These are phyloP conservation scores for Ophiostoma sp. DNA, from an alignment of 2,329 filamentous ascomycete genomes.

Conservation along the genomic window DNA sequence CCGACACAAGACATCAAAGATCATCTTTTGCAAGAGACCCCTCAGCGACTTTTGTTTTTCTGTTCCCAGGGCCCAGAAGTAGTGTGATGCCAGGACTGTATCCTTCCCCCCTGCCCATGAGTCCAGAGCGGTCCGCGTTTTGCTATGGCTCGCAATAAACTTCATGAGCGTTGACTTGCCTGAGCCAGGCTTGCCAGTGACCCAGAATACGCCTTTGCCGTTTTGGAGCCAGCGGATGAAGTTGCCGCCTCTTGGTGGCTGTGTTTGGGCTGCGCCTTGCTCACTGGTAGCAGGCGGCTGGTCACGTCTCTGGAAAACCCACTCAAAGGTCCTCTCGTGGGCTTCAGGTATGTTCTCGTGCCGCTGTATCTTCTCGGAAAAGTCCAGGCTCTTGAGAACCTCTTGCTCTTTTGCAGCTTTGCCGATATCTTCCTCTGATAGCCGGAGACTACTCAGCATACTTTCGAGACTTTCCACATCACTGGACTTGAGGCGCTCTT, in stretches of 20 bases:
- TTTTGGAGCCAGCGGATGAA: slow-evolving; percentile 15
- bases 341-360: slow-evolving; percentile 15
- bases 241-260: neutral
- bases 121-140: neutral
- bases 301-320: slow-evolving; percentile 8
- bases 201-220: slow-evolving; percentile 18
- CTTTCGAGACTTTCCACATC: neutral
- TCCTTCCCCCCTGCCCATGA: neutral
- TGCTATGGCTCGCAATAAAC: slow-evolving; percentile 15
- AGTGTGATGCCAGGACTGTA: slow-evolving; percentile 9
- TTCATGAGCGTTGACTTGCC: slow-evolving; percentile 24
- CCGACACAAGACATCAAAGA: slow-evolving; percentile 16
- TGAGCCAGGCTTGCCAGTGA: slow-evolving; percentile 18
- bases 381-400: neutral
- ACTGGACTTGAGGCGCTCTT: neutral
- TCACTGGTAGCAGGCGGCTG: neutral
- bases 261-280: neutral
- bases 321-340: slow-evolving; percentile 16
- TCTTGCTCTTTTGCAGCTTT: neutral
- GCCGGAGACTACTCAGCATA: neutral
- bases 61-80: slow-evolving; percentile 19
- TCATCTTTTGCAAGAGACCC: slow-evolving; percentile 18
- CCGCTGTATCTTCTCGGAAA: neutral
- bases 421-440: neutral
- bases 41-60: slow-evolving; percentile 15